Evolutionary conservation across 768 basidiomycete genomes (phyloP), one percentile per base, ranked within the genome.

Genomic region (Lentinula sp.): DNA sequence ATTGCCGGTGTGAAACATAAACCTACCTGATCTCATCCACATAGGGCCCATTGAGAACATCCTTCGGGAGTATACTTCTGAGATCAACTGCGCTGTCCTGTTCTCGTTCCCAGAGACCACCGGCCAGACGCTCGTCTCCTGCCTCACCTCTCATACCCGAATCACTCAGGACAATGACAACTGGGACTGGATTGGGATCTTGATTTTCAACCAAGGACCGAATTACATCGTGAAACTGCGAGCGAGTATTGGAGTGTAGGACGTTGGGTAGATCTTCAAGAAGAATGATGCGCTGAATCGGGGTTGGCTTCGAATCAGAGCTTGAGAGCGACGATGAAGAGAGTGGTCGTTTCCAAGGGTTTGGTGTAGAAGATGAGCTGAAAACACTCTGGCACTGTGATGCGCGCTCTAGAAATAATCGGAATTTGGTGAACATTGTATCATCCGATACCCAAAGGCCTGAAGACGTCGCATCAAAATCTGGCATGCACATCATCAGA

Each of bases 231-330:
- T 94, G 93, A 70, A 96, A 95, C 8, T 82, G 81, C 13, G 76
- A 73, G 67, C 85, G 87, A 0, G 88, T 91, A 23, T 79, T 74
- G 5, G 76, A 71, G 72, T 94, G 93, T 4, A 93, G 76, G 59
- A 98, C 84, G 69, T 98, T 98, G 0, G 96, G 97, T 1, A 99
- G 81, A 60, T 95, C 91, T 73, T 95, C 93, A 7, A 97, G 77
- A 4, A 98, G 84, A 57, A 98, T 80, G 6, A 95, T 68, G 0
- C 79, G 81, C 64, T 74, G 54, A 62, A 57, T 33, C 60, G 53
- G 60, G 15, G 61, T 60, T 39, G 61, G 32, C 64, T 49, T 16
- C 59, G 37, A 16, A 67, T 46, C 52, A 15, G 56, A 51, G 28
- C 28, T 45, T 32, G 62, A 64, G 6, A 63, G 23, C 7, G 61